Conservation (phyloP, 257 asterid genomes). For the Rhazya stricta region DNA sequence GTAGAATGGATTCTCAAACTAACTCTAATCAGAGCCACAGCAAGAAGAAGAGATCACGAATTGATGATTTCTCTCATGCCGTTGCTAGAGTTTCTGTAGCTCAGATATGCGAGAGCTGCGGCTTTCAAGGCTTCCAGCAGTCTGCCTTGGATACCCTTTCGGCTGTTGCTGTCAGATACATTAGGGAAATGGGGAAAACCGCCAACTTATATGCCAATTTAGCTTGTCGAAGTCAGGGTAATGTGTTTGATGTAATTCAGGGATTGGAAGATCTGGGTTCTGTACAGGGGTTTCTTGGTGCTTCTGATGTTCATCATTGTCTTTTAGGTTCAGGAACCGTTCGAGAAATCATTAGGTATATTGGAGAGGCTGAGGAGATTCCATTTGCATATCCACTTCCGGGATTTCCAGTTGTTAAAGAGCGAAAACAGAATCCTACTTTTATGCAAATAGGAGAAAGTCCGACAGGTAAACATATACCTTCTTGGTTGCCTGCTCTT, state of each 20-base stretch:
- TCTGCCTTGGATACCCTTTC: constrained; percentile 63
- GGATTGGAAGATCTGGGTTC: constrained; percentile 59
- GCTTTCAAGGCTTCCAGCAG: constrained; percentile 74
- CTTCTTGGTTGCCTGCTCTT: constrained; percentile 45
- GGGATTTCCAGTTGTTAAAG: constrained; percentile 55
- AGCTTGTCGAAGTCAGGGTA: constrained; percentile 60
- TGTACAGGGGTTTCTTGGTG: constrained; percentile 30
- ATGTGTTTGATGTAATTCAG: constrained; percentile 62
- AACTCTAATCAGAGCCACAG: constrained; percentile 26
- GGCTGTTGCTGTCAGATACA: constrained; percentile 64
- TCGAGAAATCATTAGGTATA: constrained; percentile 38
- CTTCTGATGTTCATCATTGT: constrained; percentile 47
- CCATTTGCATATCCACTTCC: constrained; percentile 63
- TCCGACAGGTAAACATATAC: constrained; percentile 54
- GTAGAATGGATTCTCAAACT: constrained; percentile 39
- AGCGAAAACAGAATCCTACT: constrained; percentile 34
- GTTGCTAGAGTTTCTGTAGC: constrained; percentile 33
- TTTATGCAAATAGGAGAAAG: constrained; percentile 41
- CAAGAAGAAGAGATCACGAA: constrained; percentile 31
- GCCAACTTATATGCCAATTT: constrained; percentile 49
- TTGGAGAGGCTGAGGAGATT: constrained; percentile 52
- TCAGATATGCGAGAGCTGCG: constrained; percentile 49
- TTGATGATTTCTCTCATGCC: constrained; percentile 29
- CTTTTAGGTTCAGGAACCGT: constrained; percentile 53
- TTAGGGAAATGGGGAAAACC: constrained; percentile 43